A percentile compares a stretch with the other conserved stretches of the same genome.
phyloP scores from a whole-genome alignment of 2,329 filamentous ascomycete species.

The Gremmenia infestans region DNA sequence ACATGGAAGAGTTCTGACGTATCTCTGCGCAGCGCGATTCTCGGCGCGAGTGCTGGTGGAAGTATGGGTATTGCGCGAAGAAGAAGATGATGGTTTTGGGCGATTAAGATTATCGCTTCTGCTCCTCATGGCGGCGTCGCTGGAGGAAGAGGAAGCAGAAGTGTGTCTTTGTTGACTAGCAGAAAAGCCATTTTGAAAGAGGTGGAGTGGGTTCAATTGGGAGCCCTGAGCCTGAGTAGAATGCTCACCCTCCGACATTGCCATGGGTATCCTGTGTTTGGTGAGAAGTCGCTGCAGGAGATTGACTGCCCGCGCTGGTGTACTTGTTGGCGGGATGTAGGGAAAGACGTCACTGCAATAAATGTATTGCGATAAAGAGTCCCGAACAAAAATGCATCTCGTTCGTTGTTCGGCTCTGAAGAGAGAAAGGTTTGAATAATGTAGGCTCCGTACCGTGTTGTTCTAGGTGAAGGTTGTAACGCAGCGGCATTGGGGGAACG shows the following conservation, averaged over 20 bases:
- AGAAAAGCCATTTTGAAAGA: constrained; percentile 21
- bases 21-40: constrained; percentile 21
- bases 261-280: constrained; percentile 11
- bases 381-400: neutral
- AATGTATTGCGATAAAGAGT: constrained; percentile 3
- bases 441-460: too few relatives aligned
- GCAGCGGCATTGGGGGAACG: too few relatives aligned
- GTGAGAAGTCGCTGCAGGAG: neutral
- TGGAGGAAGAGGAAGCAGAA: constrained; percentile 25
- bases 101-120: constrained; percentile 17
- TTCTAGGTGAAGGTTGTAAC: too few relatives aligned
- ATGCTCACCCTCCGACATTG: constrained; percentile 5
- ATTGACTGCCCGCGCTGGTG: neutral
- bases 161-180: constrained; percentile 10
- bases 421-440: neutral
- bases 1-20: constrained; percentile 29
- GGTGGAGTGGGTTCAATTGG: constrained; percentile 21
- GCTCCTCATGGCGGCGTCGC: constrained; percentile 19
- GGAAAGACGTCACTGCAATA: neutral
- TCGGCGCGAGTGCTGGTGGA: constrained; percentile 23
- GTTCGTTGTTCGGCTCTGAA: neutral
- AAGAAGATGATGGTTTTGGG: constrained; percentile 22
- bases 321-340: neutral
- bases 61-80: constrained; percentile 24
- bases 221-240: constrained; percentile 14